phyloP scores from a whole-genome alignment of 2,329 filamentous ascomycete genomes.

The Penicillium olsonii region DNA sequence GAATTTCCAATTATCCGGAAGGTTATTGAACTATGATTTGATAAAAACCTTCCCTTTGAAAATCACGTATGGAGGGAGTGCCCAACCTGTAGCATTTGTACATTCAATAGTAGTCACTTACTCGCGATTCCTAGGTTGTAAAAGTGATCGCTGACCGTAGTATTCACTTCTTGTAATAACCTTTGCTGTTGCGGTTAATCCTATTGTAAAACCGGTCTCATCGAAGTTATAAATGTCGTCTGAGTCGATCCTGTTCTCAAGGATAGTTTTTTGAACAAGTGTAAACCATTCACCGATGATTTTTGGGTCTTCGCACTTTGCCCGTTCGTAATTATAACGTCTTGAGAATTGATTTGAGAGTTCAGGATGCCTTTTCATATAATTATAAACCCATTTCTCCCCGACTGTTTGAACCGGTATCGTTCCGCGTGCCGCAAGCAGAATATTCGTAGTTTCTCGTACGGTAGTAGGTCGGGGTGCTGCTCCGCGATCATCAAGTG shows the following conservation, averaged over 20 bases:
- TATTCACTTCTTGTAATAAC: conserved; percentile 6
- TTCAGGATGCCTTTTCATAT: conserved; percentile 4
- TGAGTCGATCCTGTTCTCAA: conserved; percentile 7
- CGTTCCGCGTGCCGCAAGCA: neutral
- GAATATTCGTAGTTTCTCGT: conserved; percentile 12
- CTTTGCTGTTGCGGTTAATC: neutral
- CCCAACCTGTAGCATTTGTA: conserved; percentile 10
- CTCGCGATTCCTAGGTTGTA: conserved; percentile 14
- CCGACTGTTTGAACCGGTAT: conserved; percentile 2
- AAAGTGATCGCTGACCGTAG: conserved; percentile 4
- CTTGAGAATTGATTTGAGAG: conserved; percentile 5
- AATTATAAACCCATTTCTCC: conserved; percentile 11
- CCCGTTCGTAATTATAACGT: conserved; percentile 9
- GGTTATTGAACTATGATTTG: conserved; percentile 11
- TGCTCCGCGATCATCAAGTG: conserved; percentile 1
- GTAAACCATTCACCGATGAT: neutral
- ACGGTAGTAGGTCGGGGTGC: conserved; percentile 3
- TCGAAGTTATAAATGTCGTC: conserved; percentile 17
- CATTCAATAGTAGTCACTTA: conserved; percentile 14
- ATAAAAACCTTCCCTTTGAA: conserved; percentile 14
- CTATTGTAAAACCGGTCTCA: conserved; percentile 2
- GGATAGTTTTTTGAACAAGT: neutral
- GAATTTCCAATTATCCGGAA: conserved; percentile 6
- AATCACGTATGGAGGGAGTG: conserved; percentile 13
- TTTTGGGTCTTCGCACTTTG: conserved; percentile 12